These are phyloP conservation scores for Lentinula novae-zelandiae DNA, from an alignment of 1,284 basidiomycete genomes.

Conservation along the genomic window DNA sequence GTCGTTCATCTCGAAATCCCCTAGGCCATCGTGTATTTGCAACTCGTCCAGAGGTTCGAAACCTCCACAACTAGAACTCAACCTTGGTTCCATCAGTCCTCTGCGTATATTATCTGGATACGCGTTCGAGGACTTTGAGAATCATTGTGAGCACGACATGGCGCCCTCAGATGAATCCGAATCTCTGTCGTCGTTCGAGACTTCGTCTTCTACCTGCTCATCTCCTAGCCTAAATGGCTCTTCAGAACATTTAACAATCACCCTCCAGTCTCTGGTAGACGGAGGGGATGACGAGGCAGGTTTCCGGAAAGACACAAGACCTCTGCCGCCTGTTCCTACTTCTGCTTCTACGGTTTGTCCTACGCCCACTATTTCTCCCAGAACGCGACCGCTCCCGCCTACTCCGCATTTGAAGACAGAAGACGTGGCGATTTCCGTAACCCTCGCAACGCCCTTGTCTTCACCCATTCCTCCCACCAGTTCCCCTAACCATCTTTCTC, in stretches of 20 bases:
- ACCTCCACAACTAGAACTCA: not conserved
- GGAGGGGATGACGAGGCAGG: not conserved
- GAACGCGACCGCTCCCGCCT: not conserved
- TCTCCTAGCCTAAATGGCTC: conserved; percentile 1
- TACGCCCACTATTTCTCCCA: not conserved
- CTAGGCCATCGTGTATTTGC: not conserved
- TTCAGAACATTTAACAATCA: not conserved
- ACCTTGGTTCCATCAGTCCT: not conserved
- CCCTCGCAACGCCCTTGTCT: not conserved
- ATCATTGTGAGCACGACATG: not conserved
- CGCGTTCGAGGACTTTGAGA: not conserved
- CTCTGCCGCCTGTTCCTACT: not conserved
- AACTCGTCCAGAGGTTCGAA: not conserved
- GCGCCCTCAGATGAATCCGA: not conserved
- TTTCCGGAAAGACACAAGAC: not conserved
- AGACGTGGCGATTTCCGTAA: conserved; percentile 4
- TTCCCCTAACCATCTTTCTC: not conserved
- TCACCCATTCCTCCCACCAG: not conserved
- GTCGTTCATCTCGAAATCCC: not conserved
- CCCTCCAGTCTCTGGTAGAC: not conserved
- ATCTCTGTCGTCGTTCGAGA: conserved; percentile 5
- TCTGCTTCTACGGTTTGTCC: not conserved
- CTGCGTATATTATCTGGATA: not conserved
- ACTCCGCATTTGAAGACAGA: not conserved
- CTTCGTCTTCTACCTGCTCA: not conserved